Evolutionary conservation across 805 yeast genomes (phyloP), one percentile per base, ranked within the genome.

Genomic region (Ascoidea rubescens): DNA sequence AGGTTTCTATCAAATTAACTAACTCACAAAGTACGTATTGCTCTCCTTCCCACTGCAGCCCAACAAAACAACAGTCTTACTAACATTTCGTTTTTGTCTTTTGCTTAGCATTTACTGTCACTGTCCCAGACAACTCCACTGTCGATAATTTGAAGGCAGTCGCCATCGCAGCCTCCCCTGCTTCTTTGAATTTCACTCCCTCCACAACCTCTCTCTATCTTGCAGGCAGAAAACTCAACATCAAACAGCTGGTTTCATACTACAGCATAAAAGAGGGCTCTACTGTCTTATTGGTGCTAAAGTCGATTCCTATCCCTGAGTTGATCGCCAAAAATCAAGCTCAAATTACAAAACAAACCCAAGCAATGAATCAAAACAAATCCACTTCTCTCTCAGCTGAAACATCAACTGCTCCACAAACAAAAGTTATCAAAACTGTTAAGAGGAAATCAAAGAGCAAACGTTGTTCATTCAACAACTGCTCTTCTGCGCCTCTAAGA

Each of bases 401-500:
- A 47, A 4, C 32, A 47, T n/a, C 14, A n/a, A 16, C 31, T 6
- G 16, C 48, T n/a, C 37, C 21, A 17, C 17, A 17, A 10, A 17
- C 44, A 12, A 21, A 30, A 32, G 10, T 8, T 32, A 16, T 17
- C 2, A 14, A 30, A 30, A 17, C 48, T 30, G 49, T 47, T 46
- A 55, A 52, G 49, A 56, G 58, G 45, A 57, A 57, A 45, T 57
- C 59, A 54, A 63, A 62, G 56, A 69, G 67, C 64, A 71, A 71
- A 57, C 64, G 72, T 30, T 76, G 80, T 65, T 69, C 81, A 28
- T 79, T 79, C 64, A 67, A 66, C 37, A 61, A 70, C 32, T 88
- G 96, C 67, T 71, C 75, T 21, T 73, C 83, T n/a, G 70, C 78
- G 10, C 87, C 90, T 0, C 66, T 75, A 50, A 70, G 79, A 30